Evolutionary conservation across 139 green algal genomes (phyloP), one percentile per base, ranked within the genome.

Genomic region (Gonium pectorale): DNA sequence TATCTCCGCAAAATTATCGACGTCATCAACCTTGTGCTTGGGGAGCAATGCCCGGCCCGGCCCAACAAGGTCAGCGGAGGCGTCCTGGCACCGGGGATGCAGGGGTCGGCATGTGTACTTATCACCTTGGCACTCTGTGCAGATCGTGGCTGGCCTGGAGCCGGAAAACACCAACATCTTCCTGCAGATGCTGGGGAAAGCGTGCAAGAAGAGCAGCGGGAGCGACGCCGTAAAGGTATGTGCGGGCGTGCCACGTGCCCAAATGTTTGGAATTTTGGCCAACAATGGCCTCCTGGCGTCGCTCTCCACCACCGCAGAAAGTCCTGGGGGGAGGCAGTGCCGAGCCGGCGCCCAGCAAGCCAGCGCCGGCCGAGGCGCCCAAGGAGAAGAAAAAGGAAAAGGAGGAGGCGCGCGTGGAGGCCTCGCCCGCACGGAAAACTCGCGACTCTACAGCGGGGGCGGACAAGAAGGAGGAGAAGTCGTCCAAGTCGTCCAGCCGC

Each of bases 141-240:
- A 95, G 94, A 94, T 97, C 72, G 94, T 97, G 54, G 95, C 95
- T 19, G 95, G 95, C 7, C 70, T 96, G 66, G 95, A 98, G 90
- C 92, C 95, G 3, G 95, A 97, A 71, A 88, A 91, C 44, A 98
- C 95, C 49, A 98, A 98, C 72, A 22, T 84, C 0, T 97, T 98
- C 80, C 86, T 98, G 75, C 94, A 96, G 78, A 92, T 94, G 92
- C 86, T 97, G 29, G 92, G 63, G 13, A 67, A 43, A 29, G 92
- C 90, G 3, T 92, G 89, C 37, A 43, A 26, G 6, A 77, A 87
- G 68, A 77, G 67, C 37, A 51, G 75, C 40, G 86, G 83, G 37
- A 83, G 69, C 29, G 86, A 91, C 7, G 88, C 80, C 15, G 90
- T 92, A 43, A 80, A 93, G 91, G 75, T 89, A 63, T 24, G 81